A percentile compares a stretch with the other conserved stretches of the same genome.
These are phyloP conservation scores for Ceratobasidium papillatum DNA, from an alignment of 1,284 basidiomycete species.

Conservation along the genomic window DNA sequence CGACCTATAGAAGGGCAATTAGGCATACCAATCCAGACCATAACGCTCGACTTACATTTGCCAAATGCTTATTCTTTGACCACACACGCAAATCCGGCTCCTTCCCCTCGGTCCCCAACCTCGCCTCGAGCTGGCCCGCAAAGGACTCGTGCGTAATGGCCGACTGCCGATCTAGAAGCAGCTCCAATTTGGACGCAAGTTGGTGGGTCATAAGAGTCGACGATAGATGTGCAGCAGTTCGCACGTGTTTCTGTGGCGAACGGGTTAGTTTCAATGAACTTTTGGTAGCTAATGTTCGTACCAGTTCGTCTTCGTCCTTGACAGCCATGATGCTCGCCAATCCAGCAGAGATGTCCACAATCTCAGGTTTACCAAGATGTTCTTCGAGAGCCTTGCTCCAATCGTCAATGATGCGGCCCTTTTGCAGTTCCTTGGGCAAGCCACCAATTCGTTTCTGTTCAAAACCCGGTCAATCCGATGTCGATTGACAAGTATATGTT, in stretches of 20 bases:
- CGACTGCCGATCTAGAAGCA: conserved; percentile 89
- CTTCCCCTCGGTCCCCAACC: conserved; percentile 85
- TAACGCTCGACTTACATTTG: conserved; percentile 62
- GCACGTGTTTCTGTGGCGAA: conserved; percentile 71
- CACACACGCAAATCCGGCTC: conserved; percentile 90
- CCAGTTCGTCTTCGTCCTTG: conserved; percentile 92
- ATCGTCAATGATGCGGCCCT: conserved; percentile 81
- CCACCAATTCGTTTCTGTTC: conserved; percentile 70
- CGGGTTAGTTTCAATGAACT: conserved; percentile 9
- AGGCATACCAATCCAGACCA: background rate
- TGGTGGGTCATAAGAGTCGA: conserved; percentile 88
- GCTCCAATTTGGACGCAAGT: conserved; percentile 87
- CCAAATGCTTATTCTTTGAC: conserved; percentile 76
- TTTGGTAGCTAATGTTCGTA: conserved; percentile 54
- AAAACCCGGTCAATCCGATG: conserved; percentile 3
- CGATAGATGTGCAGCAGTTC: conserved; percentile 80
- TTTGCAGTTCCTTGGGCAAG: conserved; percentile 78
- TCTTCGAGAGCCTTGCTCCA: conserved; percentile 72
- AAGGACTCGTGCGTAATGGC: conserved; percentile 91
- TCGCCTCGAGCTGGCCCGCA: conserved; percentile 82
- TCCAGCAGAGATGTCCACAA: conserved; percentile 79
- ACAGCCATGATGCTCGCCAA: conserved; percentile 83
- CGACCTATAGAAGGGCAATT: conserved; percentile 50
- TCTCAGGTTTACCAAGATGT: conserved; percentile 65
- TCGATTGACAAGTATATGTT: background rate